Evolutionary conservation across 768 basidiomycete species (phyloP).

Genomic region (Suillus decipiens): DNA sequence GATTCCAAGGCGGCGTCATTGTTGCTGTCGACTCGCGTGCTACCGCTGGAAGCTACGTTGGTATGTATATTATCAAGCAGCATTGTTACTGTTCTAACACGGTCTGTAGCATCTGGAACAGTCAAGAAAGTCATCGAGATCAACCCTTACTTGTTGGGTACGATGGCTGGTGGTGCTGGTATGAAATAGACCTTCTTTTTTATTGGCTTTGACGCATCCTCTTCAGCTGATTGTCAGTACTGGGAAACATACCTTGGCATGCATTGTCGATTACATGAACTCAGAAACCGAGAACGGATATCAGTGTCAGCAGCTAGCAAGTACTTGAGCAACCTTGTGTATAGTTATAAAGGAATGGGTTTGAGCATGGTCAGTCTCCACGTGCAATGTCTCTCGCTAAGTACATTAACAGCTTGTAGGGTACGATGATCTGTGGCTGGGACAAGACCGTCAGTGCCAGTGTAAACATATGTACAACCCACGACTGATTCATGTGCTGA

Average conservation of each 20-base stretch:
- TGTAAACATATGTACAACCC: background rate
- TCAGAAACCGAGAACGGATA: slow-evolving; percentile 94
- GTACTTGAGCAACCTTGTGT: slow-evolving; percentile 95
- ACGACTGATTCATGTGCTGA: slow-evolving; percentile 16
- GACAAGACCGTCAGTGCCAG: slow-evolving; percentile 82
- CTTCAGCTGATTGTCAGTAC: slow-evolving; percentile 88
- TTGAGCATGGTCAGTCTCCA: slow-evolving; percentile 81
- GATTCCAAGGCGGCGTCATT: slow-evolving; percentile 95
- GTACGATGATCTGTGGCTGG: slow-evolving; percentile 99
- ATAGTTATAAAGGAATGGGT: slow-evolving; percentile 99
- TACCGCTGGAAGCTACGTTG: slow-evolving; percentile 95
- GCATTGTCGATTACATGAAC: slow-evolving; percentile 95
- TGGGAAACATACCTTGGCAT: slow-evolving; percentile 99
- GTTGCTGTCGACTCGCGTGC: slow-evolving; percentile 99
- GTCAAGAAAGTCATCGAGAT: slow-evolving; percentile 99
- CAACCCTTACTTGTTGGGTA: slow-evolving; percentile 97
- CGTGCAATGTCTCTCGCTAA: slow-evolving; percentile 4
- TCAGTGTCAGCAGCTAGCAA: slow-evolving; percentile 99
- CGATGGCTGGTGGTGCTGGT: slow-evolving; percentile 99
- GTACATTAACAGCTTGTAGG: slow-evolving; percentile 46
- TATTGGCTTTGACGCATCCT: slow-evolving; percentile 10
- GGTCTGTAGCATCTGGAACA: slow-evolving; percentile 79
- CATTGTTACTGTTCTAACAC: background rate
- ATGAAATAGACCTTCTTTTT: slow-evolving; percentile 27
- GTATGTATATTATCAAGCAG: slow-evolving; percentile 46